phyloP scores from a whole-genome alignment of 768 basidiomycete genomes.

The Mycena leptocephala region DNA sequence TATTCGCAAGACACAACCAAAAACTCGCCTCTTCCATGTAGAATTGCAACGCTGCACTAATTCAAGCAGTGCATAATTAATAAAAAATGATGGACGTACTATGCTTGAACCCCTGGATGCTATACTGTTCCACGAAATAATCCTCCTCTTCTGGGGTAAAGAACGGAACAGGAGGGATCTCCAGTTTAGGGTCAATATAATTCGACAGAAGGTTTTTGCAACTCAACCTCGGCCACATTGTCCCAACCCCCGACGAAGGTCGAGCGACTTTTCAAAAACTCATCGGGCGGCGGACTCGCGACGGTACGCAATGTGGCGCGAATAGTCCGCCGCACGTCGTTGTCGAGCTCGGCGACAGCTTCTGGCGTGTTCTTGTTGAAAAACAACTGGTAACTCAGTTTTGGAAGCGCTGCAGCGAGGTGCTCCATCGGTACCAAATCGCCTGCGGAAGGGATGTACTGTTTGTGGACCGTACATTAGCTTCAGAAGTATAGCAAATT shows the following conservation, averaged over 20 bases:
- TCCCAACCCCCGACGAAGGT: constrained; percentile 72
- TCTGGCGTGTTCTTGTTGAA: constrained; percentile 66
- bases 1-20: background rate
- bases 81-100: constrained; percentile 61
- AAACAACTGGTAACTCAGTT: constrained; percentile 76
- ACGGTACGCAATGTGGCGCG: constrained; percentile 71
- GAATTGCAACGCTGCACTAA: constrained; percentile 71
- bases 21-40: constrained; percentile 68
- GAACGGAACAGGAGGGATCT: constrained; percentile 78
- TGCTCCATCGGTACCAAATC: constrained; percentile 63
- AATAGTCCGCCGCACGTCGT: constrained; percentile 70
- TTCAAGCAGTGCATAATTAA: background rate
- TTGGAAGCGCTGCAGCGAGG: constrained; percentile 61
- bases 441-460: constrained; percentile 75
- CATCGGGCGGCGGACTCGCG: constrained; percentile 69
- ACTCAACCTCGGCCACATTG: constrained; percentile 58
- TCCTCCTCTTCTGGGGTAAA: constrained; percentile 76
- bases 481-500: background rate
- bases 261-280: constrained; percentile 65
- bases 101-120: constrained; percentile 69
- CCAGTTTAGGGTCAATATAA: background rate
- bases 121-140: constrained; percentile 78
- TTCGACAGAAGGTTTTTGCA: background rate
- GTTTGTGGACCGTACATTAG: background rate
- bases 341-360: constrained; percentile 70